Base-by-base conservation (phyloP, 2,329 filamentous ascomycete species). In the Pseudogymnoascus destructans region DNA sequence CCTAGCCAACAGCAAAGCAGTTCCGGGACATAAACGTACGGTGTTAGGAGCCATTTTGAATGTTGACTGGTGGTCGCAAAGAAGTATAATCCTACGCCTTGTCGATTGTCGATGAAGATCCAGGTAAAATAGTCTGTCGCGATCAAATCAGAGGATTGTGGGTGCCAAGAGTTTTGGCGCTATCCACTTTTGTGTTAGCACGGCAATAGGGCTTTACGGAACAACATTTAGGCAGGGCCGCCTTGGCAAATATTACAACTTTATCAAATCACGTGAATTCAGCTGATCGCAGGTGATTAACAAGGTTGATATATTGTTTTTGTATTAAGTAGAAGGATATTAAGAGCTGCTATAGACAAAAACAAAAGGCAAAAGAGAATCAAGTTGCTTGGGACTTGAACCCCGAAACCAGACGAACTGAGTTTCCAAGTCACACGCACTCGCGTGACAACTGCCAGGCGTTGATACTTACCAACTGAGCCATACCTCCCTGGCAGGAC, bases 1-100 rank as follows among this genome's bases (percentile, higher is more conserved):
- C 73, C 75, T 79, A 79, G 80, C 84, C 82, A 88, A 87, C 89
- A 95, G 90, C 90, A 95, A 95, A 95, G 90, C 90, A 77, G 75
- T 86, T 63, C 65, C 65, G 62, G 74, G 82, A 92, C 67, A 69
- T 67, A 75, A 82, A 95, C 90, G 78, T 95, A 96, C 91, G 78
- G 86, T 81, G 77, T 79, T 79, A 76, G 86, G 81, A 84, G 86
- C 87, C 89, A 95, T 95, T 87, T 75, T 79, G 76, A 74, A 69
- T 70, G 64, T 58, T 65, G 67, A 71, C 66, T 66, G 66, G 62
- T 64, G 67, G 67, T 75, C 86, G 86, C 86, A 90, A 89, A 90
- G 86, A 90, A 74, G 79, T 75, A 61, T 59, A 69, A 75, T 75
- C 73, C 73, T 75, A 68, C 73, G 73, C 68, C 70, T 68, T 59